phyloP scores from a whole-genome alignment of 2,329 filamentous ascomycete genomes.

The Xylariaceae sp. region DNA sequence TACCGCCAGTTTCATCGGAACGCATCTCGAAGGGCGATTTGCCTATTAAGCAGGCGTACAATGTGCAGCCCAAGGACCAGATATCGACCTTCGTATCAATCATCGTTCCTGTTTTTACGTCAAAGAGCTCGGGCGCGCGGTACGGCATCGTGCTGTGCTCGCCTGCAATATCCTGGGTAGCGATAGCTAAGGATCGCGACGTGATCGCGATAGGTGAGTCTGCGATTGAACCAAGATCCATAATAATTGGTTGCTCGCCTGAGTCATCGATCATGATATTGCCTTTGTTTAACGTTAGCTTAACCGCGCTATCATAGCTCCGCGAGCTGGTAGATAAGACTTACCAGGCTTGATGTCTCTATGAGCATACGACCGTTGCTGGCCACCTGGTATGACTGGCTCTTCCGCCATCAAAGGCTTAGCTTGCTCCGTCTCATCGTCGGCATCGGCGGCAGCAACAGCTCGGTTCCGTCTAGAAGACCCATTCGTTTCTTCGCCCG shows the following conservation, averaged over 20 bases:
- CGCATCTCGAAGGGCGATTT: constrained; percentile 96
- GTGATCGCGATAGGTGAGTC: constrained; percentile 85
- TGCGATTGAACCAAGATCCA: constrained; percentile 92
- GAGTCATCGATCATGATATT: constrained; percentile 99
- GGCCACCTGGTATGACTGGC: constrained; percentile 62
- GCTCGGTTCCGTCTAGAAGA: constrained; percentile 33
- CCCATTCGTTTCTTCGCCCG: constrained; percentile 38
- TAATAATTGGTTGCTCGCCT: constrained; percentile 82
- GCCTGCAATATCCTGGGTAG: constrained; percentile 88
- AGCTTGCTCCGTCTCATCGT: constrained; percentile 69
- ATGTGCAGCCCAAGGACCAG: constrained; percentile 95
- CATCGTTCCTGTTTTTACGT: constrained; percentile 86
- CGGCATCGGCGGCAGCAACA: constrained; percentile 50
- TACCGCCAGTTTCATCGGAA: constrained; percentile 92
- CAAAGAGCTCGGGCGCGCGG: constrained; percentile 93
- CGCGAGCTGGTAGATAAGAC: constrained; percentile 23
- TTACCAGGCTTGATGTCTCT: constrained; percentile 94
- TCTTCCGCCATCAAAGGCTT: constrained; percentile 80
- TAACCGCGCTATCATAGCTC: background rate
- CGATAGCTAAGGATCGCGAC: constrained; percentile 81
- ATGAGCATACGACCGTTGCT: constrained; percentile 79
- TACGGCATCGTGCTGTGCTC: constrained; percentile 99
- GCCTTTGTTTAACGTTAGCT: constrained; percentile 38
- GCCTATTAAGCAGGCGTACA: constrained; percentile 93
- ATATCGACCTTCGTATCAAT: constrained; percentile 98